Evolutionary conservation across 192 early-diverging fungal genomes (phyloP), one percentile per base, ranked within the genome.

Genomic region (Gamsiella multidivaricata): DNA sequence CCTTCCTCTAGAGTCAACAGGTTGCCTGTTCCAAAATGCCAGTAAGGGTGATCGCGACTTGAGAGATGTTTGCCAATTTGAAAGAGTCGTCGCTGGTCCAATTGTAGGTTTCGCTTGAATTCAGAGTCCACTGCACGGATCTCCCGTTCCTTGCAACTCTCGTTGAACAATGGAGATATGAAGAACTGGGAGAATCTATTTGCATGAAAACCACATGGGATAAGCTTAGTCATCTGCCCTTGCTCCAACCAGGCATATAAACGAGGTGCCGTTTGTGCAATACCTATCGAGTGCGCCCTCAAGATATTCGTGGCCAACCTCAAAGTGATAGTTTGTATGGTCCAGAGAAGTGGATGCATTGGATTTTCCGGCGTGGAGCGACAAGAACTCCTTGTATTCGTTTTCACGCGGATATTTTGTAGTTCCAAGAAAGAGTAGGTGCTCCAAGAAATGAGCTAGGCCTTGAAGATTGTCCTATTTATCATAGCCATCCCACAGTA

Each of bases 61-160:
- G 84, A 88, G 14, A 97, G 79, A 61, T 87, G 82, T 69, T 94
- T 95, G 41, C 91, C 87, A 5, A 98, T 59, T 81, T 96, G 94
- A 73, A 87, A 90, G 42, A 92, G 84, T 22, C 95, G 88, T 89
- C 95, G 94, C 32, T 61, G 63, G 79, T 98, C 96, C 45, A 75
- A 83, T 64, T 96, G 94, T 3, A 95, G 66, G 75, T 97, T 97
- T 61, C 94, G 94, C 63, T 95, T 94, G 82, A 96, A 90, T 63
- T 98, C 96, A 54, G 96, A 97, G 80, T 98, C 95, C 11, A 98
- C 94, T 0, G 97, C 97, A 7, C 84, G 80, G 62, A 97, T 82
- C 79, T 98, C 97, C 31, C 97, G 88, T 23, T 97, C 97, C 6
- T 90, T 95, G 79, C 94, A 94, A 52, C 84, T 87, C 10, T 89